Percentiles rank a stretch among this genome's conserved stretches.
Evolutionary conservation across 2,329 filamentous ascomycete species (phyloP).

Genomic region (Diaporthe sp.): DNA sequence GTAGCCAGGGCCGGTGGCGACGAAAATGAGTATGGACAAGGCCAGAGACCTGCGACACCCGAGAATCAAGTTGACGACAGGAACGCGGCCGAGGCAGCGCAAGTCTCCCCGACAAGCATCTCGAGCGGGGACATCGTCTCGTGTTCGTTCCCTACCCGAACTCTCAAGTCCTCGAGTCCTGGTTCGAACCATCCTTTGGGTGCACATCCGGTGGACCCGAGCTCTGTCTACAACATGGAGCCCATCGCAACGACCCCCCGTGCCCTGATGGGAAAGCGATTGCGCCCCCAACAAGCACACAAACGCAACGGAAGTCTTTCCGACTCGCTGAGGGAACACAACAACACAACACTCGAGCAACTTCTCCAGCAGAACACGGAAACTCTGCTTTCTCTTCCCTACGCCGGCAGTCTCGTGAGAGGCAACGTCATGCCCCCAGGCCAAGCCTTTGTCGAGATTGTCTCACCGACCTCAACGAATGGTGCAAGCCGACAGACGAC

Average conservation of each 20-base stretch:
- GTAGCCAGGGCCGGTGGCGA: conserved; percentile 54
- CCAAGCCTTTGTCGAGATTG: conserved; percentile 82
- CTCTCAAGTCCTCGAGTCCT: conserved; percentile 55
- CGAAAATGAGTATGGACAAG: not conserved
- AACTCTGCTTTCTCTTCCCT: conserved; percentile 73
- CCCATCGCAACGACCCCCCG: conserved; percentile 72
- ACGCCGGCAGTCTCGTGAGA: conserved; percentile 87
- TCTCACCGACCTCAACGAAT: conserved; percentile 64
- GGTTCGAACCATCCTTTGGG: conserved; percentile 60
- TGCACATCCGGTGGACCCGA: conserved; percentile 70
- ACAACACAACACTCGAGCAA: conserved; percentile 59
- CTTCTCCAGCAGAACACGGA: conserved; percentile 67
- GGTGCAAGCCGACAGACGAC: conserved; percentile 67
- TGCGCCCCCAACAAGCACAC: conserved; percentile 71
- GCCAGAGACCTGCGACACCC: conserved; percentile 63
- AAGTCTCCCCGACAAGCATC: conserved; percentile 69
- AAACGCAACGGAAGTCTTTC: conserved; percentile 90
- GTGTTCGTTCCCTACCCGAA: conserved; percentile 73
- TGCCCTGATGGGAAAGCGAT: conserved; percentile 70
- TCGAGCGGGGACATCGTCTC: conserved; percentile 73
- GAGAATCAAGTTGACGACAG: conserved; percentile 50
- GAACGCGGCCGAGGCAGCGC: conserved; percentile 49
- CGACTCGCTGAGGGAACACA: conserved; percentile 83
- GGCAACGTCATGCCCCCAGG: conserved; percentile 87
- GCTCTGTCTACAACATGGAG: conserved; percentile 62